Evolutionary conservation across 768 basidiomycete genomes (phyloP).

Genomic region (Neoboletus brunneissimus): DNA sequence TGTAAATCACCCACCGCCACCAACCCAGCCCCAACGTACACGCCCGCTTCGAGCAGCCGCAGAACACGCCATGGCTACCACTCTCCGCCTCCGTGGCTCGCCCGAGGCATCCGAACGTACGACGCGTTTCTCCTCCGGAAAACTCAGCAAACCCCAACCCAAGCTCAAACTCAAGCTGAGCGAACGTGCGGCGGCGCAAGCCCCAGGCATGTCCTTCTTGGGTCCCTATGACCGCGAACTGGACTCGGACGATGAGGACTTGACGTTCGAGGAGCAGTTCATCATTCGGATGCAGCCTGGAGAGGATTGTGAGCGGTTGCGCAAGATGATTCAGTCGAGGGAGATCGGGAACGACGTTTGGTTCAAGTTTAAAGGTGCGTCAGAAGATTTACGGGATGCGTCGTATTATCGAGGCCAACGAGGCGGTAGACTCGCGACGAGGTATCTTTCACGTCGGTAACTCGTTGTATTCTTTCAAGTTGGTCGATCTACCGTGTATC

Average conservation of each 20-base stretch:
- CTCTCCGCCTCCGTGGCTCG: constrained; percentile 31
- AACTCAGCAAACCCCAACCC: constrained; percentile 51
- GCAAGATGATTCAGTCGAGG: constrained; percentile 76
- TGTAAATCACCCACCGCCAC: constrained; percentile 14
- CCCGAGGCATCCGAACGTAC: constrained; percentile 43
- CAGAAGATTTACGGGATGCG: not conserved
- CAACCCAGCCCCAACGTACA: constrained; percentile 23
- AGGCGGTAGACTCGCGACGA: constrained; percentile 73
- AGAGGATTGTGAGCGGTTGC: constrained; percentile 73
- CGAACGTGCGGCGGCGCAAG: constrained; percentile 76
- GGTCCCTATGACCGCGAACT: constrained; percentile 92
- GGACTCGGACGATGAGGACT: constrained; percentile 92
- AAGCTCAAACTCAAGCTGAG: constrained; percentile 88
- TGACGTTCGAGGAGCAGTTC: constrained; percentile 97
- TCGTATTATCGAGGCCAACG: constrained; percentile 11
- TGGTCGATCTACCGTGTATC: constrained; percentile 94
- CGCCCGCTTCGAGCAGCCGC: constrained; percentile 34
- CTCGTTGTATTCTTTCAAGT: constrained; percentile 80
- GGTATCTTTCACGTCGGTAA: constrained; percentile 87
- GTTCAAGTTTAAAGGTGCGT: constrained; percentile 95
- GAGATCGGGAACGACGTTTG: constrained; percentile 83
- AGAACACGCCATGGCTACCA: constrained; percentile 36
- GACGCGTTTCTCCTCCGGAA: constrained; percentile 54
- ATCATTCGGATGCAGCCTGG: constrained; percentile 86
- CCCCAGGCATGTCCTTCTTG: constrained; percentile 83